Evolutionary conservation across 2,329 filamentous ascomycete genomes (phyloP), one percentile per base, ranked within the genome.

Genomic region (Fusarium napiforme): DNA sequence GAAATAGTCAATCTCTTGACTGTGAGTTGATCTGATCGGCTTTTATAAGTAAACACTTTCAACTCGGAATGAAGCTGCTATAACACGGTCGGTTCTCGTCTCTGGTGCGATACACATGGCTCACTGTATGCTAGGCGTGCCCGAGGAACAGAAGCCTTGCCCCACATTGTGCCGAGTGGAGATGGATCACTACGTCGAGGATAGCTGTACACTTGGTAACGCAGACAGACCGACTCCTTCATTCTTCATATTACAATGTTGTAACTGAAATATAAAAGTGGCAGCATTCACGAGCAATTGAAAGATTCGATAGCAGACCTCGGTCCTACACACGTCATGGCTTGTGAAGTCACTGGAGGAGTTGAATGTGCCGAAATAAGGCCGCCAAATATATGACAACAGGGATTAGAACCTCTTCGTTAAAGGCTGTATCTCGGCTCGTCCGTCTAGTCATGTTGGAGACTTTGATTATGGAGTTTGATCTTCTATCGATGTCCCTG

Each of bases 211-310:
- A 28, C 5, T 15, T 15, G 1, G 7, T 34, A 34, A 34, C 32
- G 14, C 32, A 15, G 32, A 34, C 32, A 34, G 5, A 34, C 32
- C 14, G 32, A 34, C 32, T 34, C 32, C 14, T 15, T 34, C 5
- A 7, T 34, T 34, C 32, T 15, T 34, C 14, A 9, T 16, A 26
- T 14, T 19, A 4, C 2, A 19, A 26, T 9, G 1, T 9, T 19
- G 14, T 4, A 19, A 18, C 23, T 4, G 7, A 14, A 26, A 9
- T 19, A 0, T 19, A 7, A 45, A 11, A 9, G 6, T 14, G 0
- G 14, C 21, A 6, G 12, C 12, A 9, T 14, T 19, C 2, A 19
- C 23, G 23, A 16, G 23, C 3, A 14, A 14, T 4, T 3, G 18
- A 16, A 9, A 11, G 1, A 19, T 9, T 12, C 2, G 8, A 14